These are phyloP conservation scores for Trichophyton benhamiae DNA, from an alignment of 2,329 filamentous ascomycete genomes.

Conservation along the genomic window DNA sequence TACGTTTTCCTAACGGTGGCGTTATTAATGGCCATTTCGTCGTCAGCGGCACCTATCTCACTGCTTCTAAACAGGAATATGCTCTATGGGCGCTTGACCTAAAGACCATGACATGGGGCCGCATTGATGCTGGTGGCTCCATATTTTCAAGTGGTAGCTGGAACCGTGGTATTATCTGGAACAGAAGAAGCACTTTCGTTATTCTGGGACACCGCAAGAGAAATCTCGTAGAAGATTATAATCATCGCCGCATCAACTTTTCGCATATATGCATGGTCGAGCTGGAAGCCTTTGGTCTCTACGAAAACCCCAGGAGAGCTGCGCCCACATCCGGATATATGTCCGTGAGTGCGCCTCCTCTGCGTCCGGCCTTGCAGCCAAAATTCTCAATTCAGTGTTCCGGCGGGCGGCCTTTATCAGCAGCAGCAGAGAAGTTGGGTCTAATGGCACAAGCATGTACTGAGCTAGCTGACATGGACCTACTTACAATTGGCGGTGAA, in stretches of 20 bases:
- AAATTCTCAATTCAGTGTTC: constrained; percentile 45
- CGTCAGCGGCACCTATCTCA: constrained; percentile 92
- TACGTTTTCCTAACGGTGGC: constrained; percentile 91
- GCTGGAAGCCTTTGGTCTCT: constrained; percentile 90
- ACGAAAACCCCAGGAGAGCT: constrained; percentile 79
- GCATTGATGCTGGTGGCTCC: constrained; percentile 85
- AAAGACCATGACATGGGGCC: constrained; percentile 78
- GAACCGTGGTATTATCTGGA: constrained; percentile 93
- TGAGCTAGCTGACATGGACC: constrained; percentile 95
- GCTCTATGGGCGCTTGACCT: constrained; percentile 91
- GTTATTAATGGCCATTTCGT: constrained; percentile 95
- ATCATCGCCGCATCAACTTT: constrained; percentile 94
- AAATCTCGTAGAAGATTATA: constrained; percentile 93
- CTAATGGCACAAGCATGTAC: constrained; percentile 63
- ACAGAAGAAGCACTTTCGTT: constrained; percentile 84
- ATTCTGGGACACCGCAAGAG: constrained; percentile 88
- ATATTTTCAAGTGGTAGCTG: constrained; percentile 96
- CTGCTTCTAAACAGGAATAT: constrained; percentile 96
- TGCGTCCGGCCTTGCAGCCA: constrained; percentile 43
- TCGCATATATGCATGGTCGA: constrained; percentile 95
- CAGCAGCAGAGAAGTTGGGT: constrained; percentile 73
- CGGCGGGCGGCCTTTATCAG: constrained; percentile 63
- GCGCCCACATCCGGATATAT: constrained; percentile 70
- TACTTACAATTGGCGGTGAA: constrained; percentile 81
- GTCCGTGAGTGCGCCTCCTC: constrained; percentile 64